Evolutionary conservation across 805 yeast genomes (phyloP), one percentile per base, ranked within the genome.

Genomic region (Pichia ethanolica): DNA sequence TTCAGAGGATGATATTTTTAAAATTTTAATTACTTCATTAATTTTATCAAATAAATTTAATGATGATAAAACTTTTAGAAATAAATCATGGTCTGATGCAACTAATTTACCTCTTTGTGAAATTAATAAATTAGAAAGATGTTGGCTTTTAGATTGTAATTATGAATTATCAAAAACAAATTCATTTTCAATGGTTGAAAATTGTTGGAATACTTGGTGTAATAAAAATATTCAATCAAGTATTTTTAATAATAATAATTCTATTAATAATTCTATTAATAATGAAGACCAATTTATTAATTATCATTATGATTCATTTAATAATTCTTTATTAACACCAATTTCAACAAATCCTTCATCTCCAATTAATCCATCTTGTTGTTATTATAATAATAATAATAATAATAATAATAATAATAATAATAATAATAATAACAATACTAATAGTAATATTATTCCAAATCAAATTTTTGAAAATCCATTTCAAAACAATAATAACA

Each of bases 1-100:
- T 47, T 40, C 33, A 34, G 57, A 54, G 34, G 65, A 71, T 28
- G 63, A 64, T 27, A 71, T 77, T 51, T 86, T 75, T 70, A 74
- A 70, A 62, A 75, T 71, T 63, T 65, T 89, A 39, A 81, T 83
- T 40, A 73, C 85, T 25, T 76, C 95, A 3, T 73, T 91, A 41
- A 79, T 91, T 36, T 71, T 91, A 53, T 95, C 97, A 43, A 91
- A 91, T 71, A 91, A 91, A 70, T 88, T 89, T 66, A 89, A 90
- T 64, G 98, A 91, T 68, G 99, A 91, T 70, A 89, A 91, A 69
- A 91, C 97, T 32, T 91, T 91, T 64, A 89, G 96, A 53, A 91
- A 91, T 70, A 83, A 82, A 61, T 88, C 97, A 7, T 91, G 99
- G 99, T 79, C 89, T 39, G 89, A 89, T 53, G 98, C 97, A n/a